Percentiles rank a stretch among this genome's conserved stretches.
Evolutionary conservation across 768 basidiomycete genomes (phyloP).

Genomic region (Mycena maculata): DNA sequence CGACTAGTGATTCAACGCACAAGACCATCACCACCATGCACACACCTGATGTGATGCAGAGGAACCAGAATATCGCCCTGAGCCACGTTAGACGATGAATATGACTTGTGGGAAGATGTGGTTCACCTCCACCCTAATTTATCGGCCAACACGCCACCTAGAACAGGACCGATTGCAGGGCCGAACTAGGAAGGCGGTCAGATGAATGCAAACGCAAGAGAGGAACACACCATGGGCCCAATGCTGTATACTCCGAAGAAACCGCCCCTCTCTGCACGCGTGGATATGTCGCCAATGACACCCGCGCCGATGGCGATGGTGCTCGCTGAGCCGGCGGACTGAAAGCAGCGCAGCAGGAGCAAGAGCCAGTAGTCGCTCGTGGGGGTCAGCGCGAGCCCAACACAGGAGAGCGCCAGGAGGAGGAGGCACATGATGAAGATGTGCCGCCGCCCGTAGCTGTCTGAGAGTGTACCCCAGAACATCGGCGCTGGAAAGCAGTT

Average conservation of each 20-base stretch:
- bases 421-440: conserved; percentile 72
- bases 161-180: conserved; percentile 71
- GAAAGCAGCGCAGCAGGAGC: conserved; percentile 80
- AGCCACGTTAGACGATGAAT: not conserved
- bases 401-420: conserved; percentile 73
- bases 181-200: conserved; percentile 56
- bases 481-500: conserved; percentile 59
- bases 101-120: not conserved
- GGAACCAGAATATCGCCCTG: conserved; percentile 74
- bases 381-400: conserved; percentile 66
- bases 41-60: conserved; percentile 58
- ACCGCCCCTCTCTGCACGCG: conserved; percentile 77
- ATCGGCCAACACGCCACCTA: conserved; percentile 70
- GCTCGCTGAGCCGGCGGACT: conserved; percentile 83
- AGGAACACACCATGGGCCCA: conserved; percentile 64
- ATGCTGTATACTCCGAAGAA: conserved; percentile 75
- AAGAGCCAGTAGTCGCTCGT: conserved; percentile 80
- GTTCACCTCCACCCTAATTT: conserved; percentile 73
- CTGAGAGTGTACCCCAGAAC: conserved; percentile 79
- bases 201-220: conserved; percentile 21
- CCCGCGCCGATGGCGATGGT: conserved; percentile 81
- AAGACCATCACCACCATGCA: conserved; percentile 61
- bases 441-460: conserved; percentile 71
- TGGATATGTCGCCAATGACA: conserved; percentile 82
- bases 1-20: conserved; percentile 41